Evolutionary conservation across 2,329 filamentous ascomycete species (phyloP), one percentile per base, ranked within the genome.

Genomic region (Eutypa lata): DNA sequence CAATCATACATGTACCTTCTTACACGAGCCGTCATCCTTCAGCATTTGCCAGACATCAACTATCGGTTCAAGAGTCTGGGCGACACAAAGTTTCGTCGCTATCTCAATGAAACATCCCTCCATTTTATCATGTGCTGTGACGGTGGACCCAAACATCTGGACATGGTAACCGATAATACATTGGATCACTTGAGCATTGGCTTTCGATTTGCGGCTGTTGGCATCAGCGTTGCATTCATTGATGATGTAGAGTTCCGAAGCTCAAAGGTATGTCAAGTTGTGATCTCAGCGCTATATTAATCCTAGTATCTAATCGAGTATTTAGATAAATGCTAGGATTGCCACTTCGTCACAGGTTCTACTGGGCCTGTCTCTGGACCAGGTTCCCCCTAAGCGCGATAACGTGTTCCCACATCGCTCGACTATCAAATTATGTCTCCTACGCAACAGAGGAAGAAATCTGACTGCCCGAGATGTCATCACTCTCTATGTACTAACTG

Each of bases 51-150:
- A 38, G 8, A 21, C 51, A 14, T 67, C 71, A 49, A 68, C 81
- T 42, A 71, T 47, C 62, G 71, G 1, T 84, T 83, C 59, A 57
- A 73, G 6, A 77, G 76, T 1, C 62, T 80, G 14, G 66, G 74
- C 13, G 77, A 78, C 40, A 48, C 66, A 0, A 71, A 71, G 0
- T 91, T 89, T 59, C 55, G 66, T 5, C 60, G 75, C 1, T 88
- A 89, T 60, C 70, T 89, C 2, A 57, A 71, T 2, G 62, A 65
- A 1, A 76, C 78, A 22, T 78, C 82, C 0, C 72, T 84, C 3
- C 85, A 88, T 62, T 89, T 91, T 59, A 70, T 90, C 49, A 80
- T 91, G 73, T 82, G 80, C 49, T 85, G 89, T 58, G 84, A 90
- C 64, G 87, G 85, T n/a, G 50, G 52, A 49, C 48, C 49, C 37